Evolutionary conservation across 1,284 basidiomycete genomes (phyloP), one percentile per base, ranked within the genome.

Genomic region (Xerocomus nothofagi): DNA sequence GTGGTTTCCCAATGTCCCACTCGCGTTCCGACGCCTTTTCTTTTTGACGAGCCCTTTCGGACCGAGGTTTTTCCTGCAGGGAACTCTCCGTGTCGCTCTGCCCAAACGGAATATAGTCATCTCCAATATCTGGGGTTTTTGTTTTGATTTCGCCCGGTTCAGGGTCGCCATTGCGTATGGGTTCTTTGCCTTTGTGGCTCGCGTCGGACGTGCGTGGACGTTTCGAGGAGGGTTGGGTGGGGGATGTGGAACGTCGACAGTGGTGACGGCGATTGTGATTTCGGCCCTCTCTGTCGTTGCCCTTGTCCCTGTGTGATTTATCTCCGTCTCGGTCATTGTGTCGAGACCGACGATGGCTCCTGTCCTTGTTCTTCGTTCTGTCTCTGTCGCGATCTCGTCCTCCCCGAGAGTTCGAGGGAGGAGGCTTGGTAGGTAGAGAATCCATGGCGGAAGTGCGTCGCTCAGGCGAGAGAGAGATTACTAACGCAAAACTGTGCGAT

Each of bases 61-160:
- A 47, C 31, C 51, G 54, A 37, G 53, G 50, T 10, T 47, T 57
- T n/a, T 56, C 57, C 9, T 56, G 55, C 7, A 47, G 41, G 6
- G 58, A 31, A 14, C 32, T 56, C 17, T 72, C 71, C 10, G 63
- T 66, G 11, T 71, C 68, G 18, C 69, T 66, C 14, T 70, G 67
- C 3, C 58, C 66, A 59, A 88, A 81, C 0, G 80, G 72, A 56
- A 89, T 79, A 60, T 82, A 88, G 56, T 88, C 85, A 39, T 78
- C 75, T 24, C 74, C 75, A 10, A 69, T 67, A 14, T 66, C 51
- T 8, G 57, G 49, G 6, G 37, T 20, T 29, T 56, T 63, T 9
- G 21, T 1, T 23, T 39, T 43, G 6, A 50, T 31, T 20, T 55
- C 50, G 3, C 54, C 56, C 9, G 42, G 53, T 23, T 56, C 52